Percentiles rank a stretch among this genome's conserved stretches.
Evolutionary conservation across 371 early-diverging fungal genomes (phyloP).

Genomic region (Saksenaea vasiformis): DNA sequence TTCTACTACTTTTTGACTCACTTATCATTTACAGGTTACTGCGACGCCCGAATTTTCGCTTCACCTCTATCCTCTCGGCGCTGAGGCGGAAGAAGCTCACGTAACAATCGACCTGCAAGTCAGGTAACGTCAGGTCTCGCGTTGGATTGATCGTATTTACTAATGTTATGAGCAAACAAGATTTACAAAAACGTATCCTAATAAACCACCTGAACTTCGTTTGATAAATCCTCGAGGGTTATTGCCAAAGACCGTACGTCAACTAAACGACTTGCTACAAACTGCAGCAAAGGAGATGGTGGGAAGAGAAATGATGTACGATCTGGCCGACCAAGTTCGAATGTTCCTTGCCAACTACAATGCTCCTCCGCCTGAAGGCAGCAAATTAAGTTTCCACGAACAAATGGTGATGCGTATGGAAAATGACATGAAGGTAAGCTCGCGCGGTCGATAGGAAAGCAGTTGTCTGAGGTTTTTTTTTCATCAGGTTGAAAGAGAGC

Average conservation of each 20-base stretch:
- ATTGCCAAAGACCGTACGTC: conserved; percentile 46
- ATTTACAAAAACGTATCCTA: conserved; percentile 72
- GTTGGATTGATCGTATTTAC: conserved; percentile 23
- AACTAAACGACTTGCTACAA: conserved; percentile 44
- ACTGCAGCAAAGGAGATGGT: conserved; percentile 47
- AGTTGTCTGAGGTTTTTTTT: neutral
- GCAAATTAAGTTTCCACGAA: conserved; percentile 58
- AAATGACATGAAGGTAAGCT: conserved; percentile 48
- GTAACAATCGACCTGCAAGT: conserved; percentile 60
- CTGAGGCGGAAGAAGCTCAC: conserved; percentile 53
- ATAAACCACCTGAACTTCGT: conserved; percentile 63
- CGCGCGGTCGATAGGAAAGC: neutral
- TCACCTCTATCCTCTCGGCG: conserved; percentile 57
- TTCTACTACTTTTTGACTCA: neutral
- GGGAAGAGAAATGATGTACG: conserved; percentile 79
- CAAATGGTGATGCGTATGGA: conserved; percentile 66
- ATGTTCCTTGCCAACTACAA: conserved; percentile 71
- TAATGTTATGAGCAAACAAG: conserved; percentile 25
- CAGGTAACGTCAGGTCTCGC: conserved; percentile 38
- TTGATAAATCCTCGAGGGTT: conserved; percentile 62
- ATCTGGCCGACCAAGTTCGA: conserved; percentile 62
- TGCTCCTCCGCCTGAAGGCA: conserved; percentile 51
- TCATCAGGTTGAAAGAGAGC: conserved; percentile 32
- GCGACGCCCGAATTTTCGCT: conserved; percentile 70
- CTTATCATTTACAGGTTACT: conserved; percentile 46